phyloP scores from a whole-genome alignment of 169 alveolate genomes.

The Eimeria falciformis region DNA sequence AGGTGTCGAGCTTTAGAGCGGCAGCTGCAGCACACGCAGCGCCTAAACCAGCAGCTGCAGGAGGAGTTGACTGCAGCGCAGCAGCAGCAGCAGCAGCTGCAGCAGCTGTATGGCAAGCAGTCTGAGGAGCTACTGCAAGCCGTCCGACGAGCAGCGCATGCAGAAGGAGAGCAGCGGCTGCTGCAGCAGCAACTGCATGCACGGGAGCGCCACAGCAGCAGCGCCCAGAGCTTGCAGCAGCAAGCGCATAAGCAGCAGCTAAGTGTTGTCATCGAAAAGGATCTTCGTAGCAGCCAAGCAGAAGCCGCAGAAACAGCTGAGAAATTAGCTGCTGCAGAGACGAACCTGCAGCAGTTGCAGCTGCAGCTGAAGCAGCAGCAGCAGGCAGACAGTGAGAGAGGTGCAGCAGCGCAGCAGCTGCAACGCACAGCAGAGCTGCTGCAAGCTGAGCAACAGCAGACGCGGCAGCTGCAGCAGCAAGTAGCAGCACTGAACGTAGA shows the following conservation, averaged over 20 bases:
- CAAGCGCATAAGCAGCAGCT: slow-evolving; percentile 52
- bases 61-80: slow-evolving; percentile 48
- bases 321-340: slow-evolving; percentile 3
- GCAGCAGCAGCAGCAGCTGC: slow-evolving; percentile 73
- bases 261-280: slow-evolving; percentile 1
- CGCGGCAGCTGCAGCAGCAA: slow-evolving; percentile 63
- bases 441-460: slow-evolving; percentile 46
- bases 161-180: slow-evolving; percentile 58
- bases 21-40: slow-evolving; percentile 54
- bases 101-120: slow-evolving; percentile 58
- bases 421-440: slow-evolving; percentile 30
- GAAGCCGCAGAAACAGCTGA: slow-evolving; percentile 55
- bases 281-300: slow-evolving; percentile 55
- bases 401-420: slow-evolving; percentile 65
- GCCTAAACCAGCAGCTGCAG: slow-evolving; percentile 28
- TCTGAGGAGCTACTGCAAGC: slow-evolving; percentile 13
- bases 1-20: not conserved
- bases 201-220: slow-evolving; percentile 47
- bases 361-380: slow-evolving; percentile 62
- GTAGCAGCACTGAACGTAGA: slow-evolving; percentile 34
- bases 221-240: not conserved
- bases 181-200: slow-evolving; percentile 70
- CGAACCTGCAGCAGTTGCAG: slow-evolving; percentile 64
- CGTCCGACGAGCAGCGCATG: slow-evolving; percentile 20
- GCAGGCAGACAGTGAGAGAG: slow-evolving; percentile 4